phyloP scores from a whole-genome alignment of 2,329 filamentous ascomycete genomes.

The Xylaria sp. region DNA sequence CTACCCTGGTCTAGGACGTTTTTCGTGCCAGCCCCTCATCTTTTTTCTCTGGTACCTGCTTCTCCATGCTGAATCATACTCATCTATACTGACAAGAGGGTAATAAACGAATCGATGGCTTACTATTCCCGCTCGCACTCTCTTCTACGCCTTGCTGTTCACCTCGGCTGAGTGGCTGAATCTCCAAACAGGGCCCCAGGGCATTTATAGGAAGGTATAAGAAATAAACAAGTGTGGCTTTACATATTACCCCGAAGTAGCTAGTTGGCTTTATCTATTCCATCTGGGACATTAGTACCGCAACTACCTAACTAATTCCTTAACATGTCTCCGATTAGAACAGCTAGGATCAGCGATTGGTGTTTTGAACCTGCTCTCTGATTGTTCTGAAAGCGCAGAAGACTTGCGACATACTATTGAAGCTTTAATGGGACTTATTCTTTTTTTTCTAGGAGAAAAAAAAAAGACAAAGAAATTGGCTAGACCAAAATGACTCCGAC shows the following conservation, averaged over 20 bases:
- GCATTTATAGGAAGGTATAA: neutral
- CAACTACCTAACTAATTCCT: neutral
- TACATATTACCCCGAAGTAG: neutral
- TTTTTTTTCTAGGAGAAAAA: neutral
- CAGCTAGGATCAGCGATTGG: neutral
- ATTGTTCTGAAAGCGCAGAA: neutral
- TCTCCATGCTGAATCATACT: constrained; percentile 5
- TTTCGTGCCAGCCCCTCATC: neutral
- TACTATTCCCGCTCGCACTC: neutral
- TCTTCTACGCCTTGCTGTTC: neutral
- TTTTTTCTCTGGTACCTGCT: neutral
- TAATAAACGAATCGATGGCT: neutral
- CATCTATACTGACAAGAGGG: neutral
- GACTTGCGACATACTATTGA: neutral
- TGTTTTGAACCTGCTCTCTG: too few relatives aligned
- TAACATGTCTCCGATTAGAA: neutral
- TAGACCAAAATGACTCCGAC: neutral
- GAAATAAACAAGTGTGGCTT: neutral
- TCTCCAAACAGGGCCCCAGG: neutral
- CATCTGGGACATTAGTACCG: neutral
- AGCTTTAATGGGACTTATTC: neutral
- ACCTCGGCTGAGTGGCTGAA: neutral
- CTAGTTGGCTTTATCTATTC: neutral
- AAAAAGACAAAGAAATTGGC: neutral
- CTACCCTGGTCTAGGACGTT: constrained; percentile 3